phyloP scores from a whole-genome alignment of 768 basidiomycete species.

The Daedaleopsis sinensis region DNA sequence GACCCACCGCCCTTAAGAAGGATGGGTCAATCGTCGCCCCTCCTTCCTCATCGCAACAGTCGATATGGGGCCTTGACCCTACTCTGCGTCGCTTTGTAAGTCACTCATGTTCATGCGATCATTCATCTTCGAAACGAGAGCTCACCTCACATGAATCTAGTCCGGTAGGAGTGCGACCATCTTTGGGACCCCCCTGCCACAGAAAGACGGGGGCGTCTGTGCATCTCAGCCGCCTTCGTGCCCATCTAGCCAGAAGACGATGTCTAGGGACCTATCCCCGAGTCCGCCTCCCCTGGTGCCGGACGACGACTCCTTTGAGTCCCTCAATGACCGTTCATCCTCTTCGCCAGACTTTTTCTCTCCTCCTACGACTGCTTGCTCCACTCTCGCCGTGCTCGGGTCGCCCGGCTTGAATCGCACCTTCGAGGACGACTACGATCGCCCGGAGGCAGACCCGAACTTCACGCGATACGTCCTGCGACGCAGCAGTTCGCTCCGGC shows the following conservation, averaged over 20 bases:
- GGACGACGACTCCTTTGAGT: slow-evolving; percentile 8
- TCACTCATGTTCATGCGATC: neutral
- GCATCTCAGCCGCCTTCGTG: neutral
- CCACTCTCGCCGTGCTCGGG: slow-evolving; percentile 10
- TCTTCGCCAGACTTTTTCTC: neutral
- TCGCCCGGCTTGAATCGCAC: neutral
- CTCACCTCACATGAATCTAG: neutral
- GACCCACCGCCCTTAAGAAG: neutral
- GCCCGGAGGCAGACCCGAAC: slow-evolving; percentile 4
- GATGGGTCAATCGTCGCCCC: neutral
- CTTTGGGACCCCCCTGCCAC: neutral
- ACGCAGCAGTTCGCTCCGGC: neutral
- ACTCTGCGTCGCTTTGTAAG: neutral
- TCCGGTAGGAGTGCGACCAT: neutral
- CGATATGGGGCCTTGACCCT: neutral
- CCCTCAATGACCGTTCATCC: neutral
- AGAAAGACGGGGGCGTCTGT: neutral
- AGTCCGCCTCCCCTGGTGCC: neutral
- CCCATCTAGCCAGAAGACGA: neutral
- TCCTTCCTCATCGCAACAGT: no score
- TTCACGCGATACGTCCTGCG: slow-evolving; percentile 4
- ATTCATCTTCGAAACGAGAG: neutral
- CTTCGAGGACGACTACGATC: slow-evolving; percentile 12
- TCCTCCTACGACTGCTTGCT: slow-evolving; percentile 10
- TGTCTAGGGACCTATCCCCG: neutral